These are phyloP conservation scores for Ogataea zsoltii DNA, from an alignment of 805 yeast genomes.

Conservation along the genomic window DNA sequence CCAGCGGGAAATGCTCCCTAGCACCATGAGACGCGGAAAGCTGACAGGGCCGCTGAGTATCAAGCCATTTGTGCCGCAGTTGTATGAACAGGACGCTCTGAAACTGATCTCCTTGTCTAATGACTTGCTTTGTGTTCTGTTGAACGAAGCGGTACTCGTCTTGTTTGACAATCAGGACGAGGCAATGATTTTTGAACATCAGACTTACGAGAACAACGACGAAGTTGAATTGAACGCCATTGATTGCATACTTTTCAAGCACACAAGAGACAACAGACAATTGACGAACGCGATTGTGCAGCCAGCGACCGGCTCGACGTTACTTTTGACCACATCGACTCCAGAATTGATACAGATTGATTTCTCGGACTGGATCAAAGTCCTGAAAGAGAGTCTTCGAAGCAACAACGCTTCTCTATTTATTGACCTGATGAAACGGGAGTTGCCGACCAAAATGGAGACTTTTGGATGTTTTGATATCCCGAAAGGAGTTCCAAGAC, in stretches of 20 bases:
- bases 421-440: slow-evolving; percentile 8
- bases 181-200: slow-evolving; percentile 27
- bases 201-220: slow-evolving; percentile 9
- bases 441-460: slow-evolving; percentile 26
- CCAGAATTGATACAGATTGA: slow-evolving; percentile 29
- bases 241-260: slow-evolving; percentile 16
- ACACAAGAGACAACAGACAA: slow-evolving; percentile 1
- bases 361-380: slow-evolving; percentile 29
- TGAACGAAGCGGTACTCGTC: slow-evolving; percentile 22
- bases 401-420: slow-evolving; percentile 22
- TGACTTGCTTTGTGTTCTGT: slow-evolving; percentile 26
- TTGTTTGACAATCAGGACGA: slow-evolving; percentile 25
- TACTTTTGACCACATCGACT: slow-evolving; percentile 22
- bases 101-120: slow-evolving; percentile 27
- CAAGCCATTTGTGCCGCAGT: slow-evolving; percentile 52
- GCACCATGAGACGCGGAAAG: slow-evolving; percentile 21
- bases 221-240: slow-evolving; percentile 6
- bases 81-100: slow-evolving; percentile 48
- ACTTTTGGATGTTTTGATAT: slow-evolving; percentile 19
- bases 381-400: slow-evolving; percentile 16
- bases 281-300: slow-evolving; percentile 16
- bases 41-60: slow-evolving; percentile 52
- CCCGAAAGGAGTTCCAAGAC: slow-evolving; percentile 3
- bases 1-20: slow-evolving; percentile 17
- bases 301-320: slow-evolving; percentile 23